A percentile compares a stretch with the other conserved stretches of the same genome.
phyloP scores from a whole-genome alignment of 805 yeast species.

The Scheffersomyces ergatensis region DNA sequence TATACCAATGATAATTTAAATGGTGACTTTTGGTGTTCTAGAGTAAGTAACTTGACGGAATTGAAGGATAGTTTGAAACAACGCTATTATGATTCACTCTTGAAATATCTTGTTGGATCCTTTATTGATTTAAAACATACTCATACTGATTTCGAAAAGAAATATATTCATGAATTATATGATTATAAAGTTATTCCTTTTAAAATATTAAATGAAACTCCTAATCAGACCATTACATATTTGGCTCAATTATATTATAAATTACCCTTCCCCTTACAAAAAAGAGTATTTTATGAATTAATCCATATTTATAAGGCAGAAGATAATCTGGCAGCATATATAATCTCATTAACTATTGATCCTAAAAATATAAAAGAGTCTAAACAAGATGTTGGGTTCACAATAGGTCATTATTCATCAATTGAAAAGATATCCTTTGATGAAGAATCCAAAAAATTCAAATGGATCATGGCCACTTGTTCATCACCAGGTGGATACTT shows the following conservation, averaged over 20 bases:
- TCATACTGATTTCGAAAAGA: conserved; percentile 35
- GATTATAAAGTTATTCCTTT: conserved; percentile 20
- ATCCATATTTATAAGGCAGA: conserved; percentile 24
- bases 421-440: conserved; percentile 28
- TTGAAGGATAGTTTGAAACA: neutral
- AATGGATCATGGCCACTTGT: conserved; percentile 40
- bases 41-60: neutral
- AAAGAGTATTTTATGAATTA: conserved; percentile 34
- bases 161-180: conserved; percentile 32
- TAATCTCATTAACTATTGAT: conserved; percentile 31
- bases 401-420: conserved; percentile 33
- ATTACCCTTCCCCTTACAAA: conserved; percentile 34
- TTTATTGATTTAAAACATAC: conserved; percentile 7
- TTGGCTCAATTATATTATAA: conserved; percentile 29
- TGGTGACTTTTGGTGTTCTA: neutral
- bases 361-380: conserved; percentile 18
- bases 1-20: neutral
- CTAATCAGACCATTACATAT: conserved; percentile 20
- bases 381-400: conserved; percentile 13
- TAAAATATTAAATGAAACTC: conserved; percentile 10
- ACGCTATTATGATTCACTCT: neutral
- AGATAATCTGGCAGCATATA: conserved; percentile 16
- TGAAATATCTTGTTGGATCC: neutral
- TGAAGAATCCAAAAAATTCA: conserved; percentile 14
- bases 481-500: conserved; percentile 39